Evolutionary conservation across 306 rosid genomes (phyloP).

Genomic region (Acacia confusa): DNA sequence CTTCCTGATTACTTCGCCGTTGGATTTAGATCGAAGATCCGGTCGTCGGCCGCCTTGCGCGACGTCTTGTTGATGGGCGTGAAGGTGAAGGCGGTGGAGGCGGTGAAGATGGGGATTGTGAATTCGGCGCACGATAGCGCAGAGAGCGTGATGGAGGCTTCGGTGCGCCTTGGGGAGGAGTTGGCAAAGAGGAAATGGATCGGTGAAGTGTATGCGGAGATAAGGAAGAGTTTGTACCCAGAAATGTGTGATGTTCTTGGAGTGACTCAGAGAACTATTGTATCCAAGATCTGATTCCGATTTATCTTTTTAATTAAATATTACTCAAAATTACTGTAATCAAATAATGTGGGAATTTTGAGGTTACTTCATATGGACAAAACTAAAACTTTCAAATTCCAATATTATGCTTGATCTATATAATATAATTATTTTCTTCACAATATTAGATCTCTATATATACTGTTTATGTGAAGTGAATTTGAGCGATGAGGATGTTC

Average conservation of each 20-base stretch:
- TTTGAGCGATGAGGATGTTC: no score
- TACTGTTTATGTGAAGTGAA: no score
- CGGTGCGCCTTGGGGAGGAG: constrained; percentile 47
- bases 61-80: constrained; percentile 44
- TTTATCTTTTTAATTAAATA: background rate
- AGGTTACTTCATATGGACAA: background rate
- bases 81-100: constrained; percentile 54
- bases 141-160: constrained; percentile 41
- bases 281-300: constrained; percentile 32
- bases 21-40: constrained; percentile 40
- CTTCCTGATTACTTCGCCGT: constrained; percentile 52
- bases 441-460: no score
- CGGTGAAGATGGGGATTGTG: constrained; percentile 56
- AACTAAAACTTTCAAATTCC: background rate
- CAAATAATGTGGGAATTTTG: background rate
- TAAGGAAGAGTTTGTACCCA: constrained; percentile 65
- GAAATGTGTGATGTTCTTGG: constrained; percentile 40
- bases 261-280: background rate
- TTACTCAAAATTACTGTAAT: background rate
- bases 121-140: constrained; percentile 55
- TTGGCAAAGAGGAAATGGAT: constrained; percentile 50
- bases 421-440: no score
- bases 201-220: constrained; percentile 49
- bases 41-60: constrained; percentile 35
- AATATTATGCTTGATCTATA: background rate